Evolutionary conservation across 2,329 filamentous ascomycete species (phyloP).

Genomic region (Zymoseptoria brevis): DNA sequence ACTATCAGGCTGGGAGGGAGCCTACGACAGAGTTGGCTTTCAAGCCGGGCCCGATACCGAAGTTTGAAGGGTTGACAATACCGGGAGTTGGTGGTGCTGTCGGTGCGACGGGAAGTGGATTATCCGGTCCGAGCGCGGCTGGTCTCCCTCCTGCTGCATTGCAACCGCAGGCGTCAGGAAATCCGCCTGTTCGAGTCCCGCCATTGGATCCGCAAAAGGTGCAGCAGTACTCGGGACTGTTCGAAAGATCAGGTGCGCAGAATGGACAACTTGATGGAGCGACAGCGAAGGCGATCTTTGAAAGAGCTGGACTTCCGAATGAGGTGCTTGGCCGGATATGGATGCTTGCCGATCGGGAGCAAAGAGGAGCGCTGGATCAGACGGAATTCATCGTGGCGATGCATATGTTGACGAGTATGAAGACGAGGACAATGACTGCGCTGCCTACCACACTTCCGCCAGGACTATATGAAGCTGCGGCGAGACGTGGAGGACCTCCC

Average conservation of each 20-base stretch:
- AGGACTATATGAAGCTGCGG: slow-evolving; percentile 82
- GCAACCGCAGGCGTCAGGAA: slow-evolving; percentile 27
- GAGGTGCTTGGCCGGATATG: slow-evolving; percentile 91
- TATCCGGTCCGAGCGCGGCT: slow-evolving; percentile 18
- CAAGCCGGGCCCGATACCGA: slow-evolving; percentile 79
- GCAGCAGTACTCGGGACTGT: slow-evolving; percentile 77
- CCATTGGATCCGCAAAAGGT: slow-evolving; percentile 83
- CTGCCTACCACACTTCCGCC: slow-evolving; percentile 75
- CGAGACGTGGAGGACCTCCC: slow-evolving; percentile 52
- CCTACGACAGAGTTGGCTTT: slow-evolving; percentile 75
- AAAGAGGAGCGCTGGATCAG: slow-evolving; percentile 74
- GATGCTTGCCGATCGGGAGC: slow-evolving; percentile 89
- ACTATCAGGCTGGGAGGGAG: slow-evolving; percentile 81
- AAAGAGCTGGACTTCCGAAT: slow-evolving; percentile 82
- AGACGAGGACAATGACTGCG: slow-evolving; percentile 69
- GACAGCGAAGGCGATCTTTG: slow-evolving; percentile 84
- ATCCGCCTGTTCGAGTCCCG: slow-evolving; percentile 73
- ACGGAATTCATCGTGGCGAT: slow-evolving; percentile 98
- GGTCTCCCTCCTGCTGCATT: slow-evolving; percentile 20
- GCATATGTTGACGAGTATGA: slow-evolving; percentile 90
- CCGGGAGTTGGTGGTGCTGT: slow-evolving; percentile 14
- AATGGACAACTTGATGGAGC: slow-evolving; percentile 65
- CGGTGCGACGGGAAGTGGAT: slow-evolving; percentile 7
- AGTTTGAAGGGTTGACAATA: slow-evolving; percentile 71
- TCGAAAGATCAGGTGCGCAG: slow-evolving; percentile 77